Conservation (phyloP, 106 monocot genomes). For the Vanilla planifolia region DNA sequence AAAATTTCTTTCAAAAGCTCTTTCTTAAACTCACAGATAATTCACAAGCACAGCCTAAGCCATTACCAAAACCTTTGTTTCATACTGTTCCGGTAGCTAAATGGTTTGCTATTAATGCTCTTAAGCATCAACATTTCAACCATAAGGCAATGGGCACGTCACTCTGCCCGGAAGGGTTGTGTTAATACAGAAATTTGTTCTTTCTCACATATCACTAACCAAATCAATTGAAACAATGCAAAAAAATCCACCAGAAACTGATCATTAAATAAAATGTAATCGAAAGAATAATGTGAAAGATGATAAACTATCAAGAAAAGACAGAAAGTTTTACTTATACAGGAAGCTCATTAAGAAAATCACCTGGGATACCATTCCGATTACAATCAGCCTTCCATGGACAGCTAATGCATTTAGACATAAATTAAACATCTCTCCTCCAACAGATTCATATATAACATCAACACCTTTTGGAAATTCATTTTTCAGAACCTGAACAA, state of each 20-base stretch:
- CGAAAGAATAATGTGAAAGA: not conserved
- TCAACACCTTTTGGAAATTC: conserved; percentile 84
- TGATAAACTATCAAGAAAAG: not conserved
- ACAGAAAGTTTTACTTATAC: not conserved
- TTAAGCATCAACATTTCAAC: no score
- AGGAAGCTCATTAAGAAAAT: not conserved
- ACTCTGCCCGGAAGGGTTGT: no score
- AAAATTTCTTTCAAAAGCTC: no score
- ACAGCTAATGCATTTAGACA: conserved; percentile 88
- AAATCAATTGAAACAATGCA: not conserved
- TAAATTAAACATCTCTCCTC: conserved; percentile 83
- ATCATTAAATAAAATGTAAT: not conserved
- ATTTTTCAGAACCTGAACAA: conserved; percentile 71
- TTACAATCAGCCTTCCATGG: conserved; percentile 81
- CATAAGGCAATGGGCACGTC: no score
- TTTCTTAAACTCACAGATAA: no score
- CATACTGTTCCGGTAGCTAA: no score
- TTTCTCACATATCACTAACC: not conserved
- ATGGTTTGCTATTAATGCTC: no score
- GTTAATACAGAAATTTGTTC: no score
- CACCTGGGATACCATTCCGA: conserved; percentile 99
- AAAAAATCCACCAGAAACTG: not conserved
- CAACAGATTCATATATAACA: conserved; percentile 95
- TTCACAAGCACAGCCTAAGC: no score
- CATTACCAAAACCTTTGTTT: no score